Base-by-base conservation (phyloP, 805 yeast genomes). In the Candida ulmi region DNA sequence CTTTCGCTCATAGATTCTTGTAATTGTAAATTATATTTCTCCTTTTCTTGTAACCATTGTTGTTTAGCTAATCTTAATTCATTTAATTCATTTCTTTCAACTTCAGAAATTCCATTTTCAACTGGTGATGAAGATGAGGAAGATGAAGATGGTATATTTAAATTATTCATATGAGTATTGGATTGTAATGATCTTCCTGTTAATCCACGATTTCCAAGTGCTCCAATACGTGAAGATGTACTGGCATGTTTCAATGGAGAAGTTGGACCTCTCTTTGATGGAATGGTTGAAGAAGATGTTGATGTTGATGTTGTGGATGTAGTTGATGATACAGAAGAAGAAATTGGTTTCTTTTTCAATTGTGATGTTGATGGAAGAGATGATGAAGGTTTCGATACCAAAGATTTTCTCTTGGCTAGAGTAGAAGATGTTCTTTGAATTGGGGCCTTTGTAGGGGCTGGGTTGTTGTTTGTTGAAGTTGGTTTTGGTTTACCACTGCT, bases 261-360 rank as follows among this genome's bases (percentile, higher is more conserved):
- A 0, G 85, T 67, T 0, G 91, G 85, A 0, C 74, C 71, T 44
- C 93, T 67, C 50, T 83, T 83, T 3, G 83, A 68, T 4, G 90
- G 90, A 16, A 82, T 57, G 5, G 67, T 54, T 1, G 70, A 54
- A 2, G 51, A 32, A 7, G 46, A 21, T 9, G 36, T 34, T 17
- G 18, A 33, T 26, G 29, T 8, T 15, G 43, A 32, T 2, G 50
- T 15, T 15, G 52, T 16, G 11, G 49, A 26, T 26, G 29, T 8
- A 7, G 8, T 26, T n/a, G 15, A 26, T n/a, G n/a, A n/a, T n/a
- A n/a, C n/a, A n/a, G n/a, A n/a, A n/a, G n/a, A n/a, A n/a, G 13
- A 9, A 26, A 26, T 12, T 13, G 38, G 32, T 32, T 38, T 37
- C 39, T 47, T 43, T 45, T 41, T 45, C 37, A 38, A 18, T 15